phyloP scores from a whole-genome alignment of 164 flowering plant species.

The Kingdonia uniflora region DNA sequence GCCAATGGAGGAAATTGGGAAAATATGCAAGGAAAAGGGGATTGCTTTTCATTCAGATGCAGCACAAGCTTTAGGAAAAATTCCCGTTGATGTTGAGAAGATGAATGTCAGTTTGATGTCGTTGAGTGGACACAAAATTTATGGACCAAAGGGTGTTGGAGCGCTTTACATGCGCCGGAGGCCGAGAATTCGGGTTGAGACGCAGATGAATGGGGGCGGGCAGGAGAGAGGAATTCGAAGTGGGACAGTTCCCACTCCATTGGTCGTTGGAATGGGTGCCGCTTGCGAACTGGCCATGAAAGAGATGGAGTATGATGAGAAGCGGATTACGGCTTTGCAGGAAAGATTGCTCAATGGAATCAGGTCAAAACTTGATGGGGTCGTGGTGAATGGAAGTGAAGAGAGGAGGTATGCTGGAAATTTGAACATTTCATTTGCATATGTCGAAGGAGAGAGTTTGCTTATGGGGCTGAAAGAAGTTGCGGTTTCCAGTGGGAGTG shows the following conservation, averaged over 20 bases:
- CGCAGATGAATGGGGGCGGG: conserved; percentile 95
- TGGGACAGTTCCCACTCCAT: conserved; percentile 92
- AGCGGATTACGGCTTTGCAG: conserved; percentile 42
- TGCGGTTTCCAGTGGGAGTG: conserved; percentile 95
- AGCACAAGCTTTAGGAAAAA: conserved; percentile 88
- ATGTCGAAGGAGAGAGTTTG: conserved; percentile 93
- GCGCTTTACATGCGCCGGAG: conserved; percentile 77
- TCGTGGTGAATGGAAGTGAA: conserved; percentile 79
- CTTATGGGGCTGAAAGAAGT: conserved; percentile 98
- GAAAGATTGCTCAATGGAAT: conserved; percentile 74
- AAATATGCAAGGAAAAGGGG: conserved; percentile 52
- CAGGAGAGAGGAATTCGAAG: conserved; percentile 92
- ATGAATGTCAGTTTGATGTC: conserved; percentile 87
- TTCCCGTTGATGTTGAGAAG: conserved; percentile 74
- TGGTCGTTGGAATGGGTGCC: conserved; percentile 88
- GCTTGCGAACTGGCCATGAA: conserved; percentile 78
- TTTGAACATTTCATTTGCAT: conserved; percentile 83
- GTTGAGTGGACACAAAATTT: conserved; percentile 83
- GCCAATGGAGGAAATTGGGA: conserved; percentile 85
- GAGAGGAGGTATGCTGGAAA: conserved; percentile 84
- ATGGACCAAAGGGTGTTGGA: conserved; percentile 94
- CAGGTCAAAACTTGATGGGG: conserved; percentile 54
- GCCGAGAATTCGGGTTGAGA: conserved; percentile 79
- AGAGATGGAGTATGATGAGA: conserved; percentile 84
- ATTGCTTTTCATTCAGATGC: conserved; percentile 86